Base-by-base conservation (phyloP, 2,329 filamentous ascomycete genomes). In the Fusarium sp. region DNA sequence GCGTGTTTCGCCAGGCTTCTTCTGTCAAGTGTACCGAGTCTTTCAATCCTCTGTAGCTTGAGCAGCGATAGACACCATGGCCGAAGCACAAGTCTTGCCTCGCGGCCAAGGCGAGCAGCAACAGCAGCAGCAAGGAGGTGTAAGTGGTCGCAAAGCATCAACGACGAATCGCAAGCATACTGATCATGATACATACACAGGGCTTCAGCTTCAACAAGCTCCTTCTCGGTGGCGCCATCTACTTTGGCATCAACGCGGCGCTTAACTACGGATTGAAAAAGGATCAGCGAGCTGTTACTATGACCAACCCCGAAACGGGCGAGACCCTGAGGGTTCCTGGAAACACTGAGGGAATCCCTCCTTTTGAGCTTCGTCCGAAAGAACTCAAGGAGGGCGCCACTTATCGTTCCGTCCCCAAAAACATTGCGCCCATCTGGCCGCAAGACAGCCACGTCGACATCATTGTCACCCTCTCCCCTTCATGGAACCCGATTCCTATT, bases 401-500 rank as follows among this genome's bases (percentile, higher is more conserved):
- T 46, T 89, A 88, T 74, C 90, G 83, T 69, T 75, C 78, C 1
- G 78, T 92, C 15, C 92, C 93, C 2, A 83, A 88, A 65, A 84
- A 83, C 53, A 82, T 97, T 60, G 91, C 91, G 34, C 93, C 95
- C 22, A 92, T 98, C 72, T 99, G 95, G 95, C 88, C 91, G 3
- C 80, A 85, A 43, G 87, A 95, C 73, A 91, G 87, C 70, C 80
- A 86, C 58, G 77, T 99, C 67, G 95, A 99, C 76, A 87, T 99
- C 69, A 82, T 86, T 66, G 85, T 99, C 73, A 95, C 94, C 69
- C 85, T 98, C 52, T 94, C 93, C 43, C 85, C 91, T 11, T 90
- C 89, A 9, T 83, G 90, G 65, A 84, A 85, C 31, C 85, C 92
- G 59, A 86, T 86, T 12, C 84, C 89, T 22, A 81, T 97, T 67